Evolutionary conservation across 371 early-diverging fungal genomes (phyloP).

Genomic region (Nosema muscidifuracis): DNA sequence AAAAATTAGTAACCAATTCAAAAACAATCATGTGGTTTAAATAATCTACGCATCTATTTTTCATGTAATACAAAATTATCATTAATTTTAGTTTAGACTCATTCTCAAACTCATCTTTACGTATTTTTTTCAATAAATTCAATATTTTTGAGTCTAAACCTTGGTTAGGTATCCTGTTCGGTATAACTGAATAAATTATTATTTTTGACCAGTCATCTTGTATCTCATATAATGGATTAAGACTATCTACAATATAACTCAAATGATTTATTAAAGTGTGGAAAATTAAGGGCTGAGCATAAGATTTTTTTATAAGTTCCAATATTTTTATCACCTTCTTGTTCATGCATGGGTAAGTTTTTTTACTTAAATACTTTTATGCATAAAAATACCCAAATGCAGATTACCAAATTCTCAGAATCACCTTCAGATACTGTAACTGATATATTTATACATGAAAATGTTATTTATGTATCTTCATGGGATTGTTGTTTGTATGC

Average conservation of each 20-base stretch:
- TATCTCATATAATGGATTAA: slow-evolving; percentile 25
- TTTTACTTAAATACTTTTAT: too few relatives aligned
- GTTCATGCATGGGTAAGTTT: not conserved
- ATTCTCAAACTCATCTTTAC: slow-evolving; percentile 8
- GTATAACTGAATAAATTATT: slow-evolving; percentile 13
- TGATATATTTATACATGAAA: not conserved
- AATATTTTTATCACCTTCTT: slow-evolving; percentile 33
- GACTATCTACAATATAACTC: not conserved
- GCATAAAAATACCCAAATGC: too few relatives aligned
- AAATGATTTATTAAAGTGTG: slow-evolving; percentile 36
- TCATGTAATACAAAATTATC: slow-evolving; percentile 45
- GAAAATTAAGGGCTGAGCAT: slow-evolving; percentile 54
- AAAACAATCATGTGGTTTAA: slow-evolving; percentile 47
- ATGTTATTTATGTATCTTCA: not conserved
- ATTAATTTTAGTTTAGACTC: slow-evolving; percentile 34
- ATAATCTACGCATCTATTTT: slow-evolving; percentile 27
- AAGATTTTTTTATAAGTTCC: slow-evolving; percentile 40
- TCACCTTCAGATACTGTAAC: not conserved
- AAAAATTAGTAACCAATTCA: slow-evolving; percentile 46
- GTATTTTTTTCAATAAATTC: slow-evolving; percentile 27
- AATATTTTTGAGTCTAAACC: slow-evolving; percentile 47
- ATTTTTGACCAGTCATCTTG: slow-evolving; percentile 51
- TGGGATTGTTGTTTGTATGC: not conserved
- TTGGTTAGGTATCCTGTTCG: slow-evolving; percentile 35
- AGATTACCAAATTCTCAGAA: not conserved